A percentile compares a stretch with the other conserved stretches of the same genome.
Evolutionary conservation across 768 basidiomycete species (phyloP).

Genomic region (Amanita rubescens): DNA sequence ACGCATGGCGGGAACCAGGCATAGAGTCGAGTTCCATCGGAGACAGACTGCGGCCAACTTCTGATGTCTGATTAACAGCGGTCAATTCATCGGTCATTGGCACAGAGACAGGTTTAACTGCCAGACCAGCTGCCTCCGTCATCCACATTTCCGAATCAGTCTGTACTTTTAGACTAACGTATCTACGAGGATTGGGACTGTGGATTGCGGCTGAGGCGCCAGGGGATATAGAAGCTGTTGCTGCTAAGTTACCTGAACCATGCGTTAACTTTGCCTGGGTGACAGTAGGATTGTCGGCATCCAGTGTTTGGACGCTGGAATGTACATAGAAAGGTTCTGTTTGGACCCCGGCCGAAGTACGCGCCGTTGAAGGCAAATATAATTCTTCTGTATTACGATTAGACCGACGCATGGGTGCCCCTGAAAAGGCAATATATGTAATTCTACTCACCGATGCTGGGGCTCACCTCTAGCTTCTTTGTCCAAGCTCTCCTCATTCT

Average conservation of each 20-base stretch:
- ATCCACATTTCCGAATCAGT: slow-evolving; percentile 11
- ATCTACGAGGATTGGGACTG: slow-evolving; percentile 11
- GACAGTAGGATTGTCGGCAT: slow-evolving; percentile 10
- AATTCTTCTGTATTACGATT: not conserved
- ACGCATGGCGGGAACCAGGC: slow-evolving; percentile 19
- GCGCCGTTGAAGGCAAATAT: slow-evolving; percentile 6
- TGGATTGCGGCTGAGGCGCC: slow-evolving; percentile 12
- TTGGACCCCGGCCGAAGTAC: slow-evolving; percentile 41
- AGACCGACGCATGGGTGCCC: not conserved
- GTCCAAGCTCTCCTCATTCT: slow-evolving; percentile 61
- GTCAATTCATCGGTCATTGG: not conserved
- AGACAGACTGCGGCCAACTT: slow-evolving; percentile 42
- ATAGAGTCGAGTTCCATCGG: slow-evolving; percentile 57
- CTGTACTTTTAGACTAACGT: slow-evolving; percentile 14
- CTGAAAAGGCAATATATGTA: not conserved
- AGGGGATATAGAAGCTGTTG: not conserved
- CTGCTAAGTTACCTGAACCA: not conserved
- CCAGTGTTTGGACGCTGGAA: slow-evolving; percentile 29
- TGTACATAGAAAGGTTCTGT: slow-evolving; percentile 27
- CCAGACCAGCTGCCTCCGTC: not conserved
- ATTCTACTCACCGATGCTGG: slow-evolving; percentile 28
- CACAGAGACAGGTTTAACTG: not conserved
- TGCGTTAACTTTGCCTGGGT: slow-evolving; percentile 16
- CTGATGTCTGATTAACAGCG: slow-evolving; percentile 9
- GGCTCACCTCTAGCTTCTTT: slow-evolving; percentile 37